phyloP scores from a whole-genome alignment of 192 early-diverging fungal species.

The Gaertneriomyces sp. region DNA sequence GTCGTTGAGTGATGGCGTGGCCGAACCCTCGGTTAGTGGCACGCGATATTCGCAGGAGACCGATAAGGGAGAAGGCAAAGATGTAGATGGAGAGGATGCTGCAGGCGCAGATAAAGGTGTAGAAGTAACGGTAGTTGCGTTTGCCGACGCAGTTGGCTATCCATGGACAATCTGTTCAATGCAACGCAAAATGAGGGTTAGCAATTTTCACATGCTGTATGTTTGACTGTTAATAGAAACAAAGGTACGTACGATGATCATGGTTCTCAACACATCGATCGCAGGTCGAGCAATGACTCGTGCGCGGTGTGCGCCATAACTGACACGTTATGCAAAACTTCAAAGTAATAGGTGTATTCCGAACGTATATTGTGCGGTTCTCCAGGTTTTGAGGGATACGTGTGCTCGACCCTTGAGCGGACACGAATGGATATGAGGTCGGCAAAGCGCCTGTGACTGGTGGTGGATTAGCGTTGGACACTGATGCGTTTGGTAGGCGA shows the following conservation, averaged over 20 bases:
- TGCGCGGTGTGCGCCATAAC: slow-evolving; percentile 82
- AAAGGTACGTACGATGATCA: slow-evolving; percentile 16
- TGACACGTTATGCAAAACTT: slow-evolving; percentile 91
- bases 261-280: slow-evolving; percentile 81
- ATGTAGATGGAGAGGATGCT: slow-evolving; percentile 63
- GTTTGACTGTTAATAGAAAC: slow-evolving; percentile 10
- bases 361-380: slow-evolving; percentile 46
- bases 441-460: not conserved
- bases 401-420: not conserved
- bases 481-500: not conserved
- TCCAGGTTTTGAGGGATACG: slow-evolving; percentile 12
- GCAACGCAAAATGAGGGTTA: slow-evolving; percentile 54
- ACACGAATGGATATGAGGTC: not conserved
- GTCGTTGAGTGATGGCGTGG: slow-evolving; percentile 34
- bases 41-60: slow-evolving; percentile 39
- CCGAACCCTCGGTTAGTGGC: not conserved
- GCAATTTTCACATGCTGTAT: no score
- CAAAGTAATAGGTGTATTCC: slow-evolving; percentile 58
- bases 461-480: not conserved
- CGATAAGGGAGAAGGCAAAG: slow-evolving; percentile 56
- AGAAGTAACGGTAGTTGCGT: slow-evolving; percentile 65
- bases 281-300: slow-evolving; percentile 83
- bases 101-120: slow-evolving; percentile 66
- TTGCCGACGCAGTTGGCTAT: slow-evolving; percentile 87
- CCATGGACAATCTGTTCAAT: slow-evolving; percentile 74